These are phyloP conservation scores for Dioscorea cayenensis DNA, from an alignment of 116 monocot genomes.

Conservation along the genomic window DNA sequence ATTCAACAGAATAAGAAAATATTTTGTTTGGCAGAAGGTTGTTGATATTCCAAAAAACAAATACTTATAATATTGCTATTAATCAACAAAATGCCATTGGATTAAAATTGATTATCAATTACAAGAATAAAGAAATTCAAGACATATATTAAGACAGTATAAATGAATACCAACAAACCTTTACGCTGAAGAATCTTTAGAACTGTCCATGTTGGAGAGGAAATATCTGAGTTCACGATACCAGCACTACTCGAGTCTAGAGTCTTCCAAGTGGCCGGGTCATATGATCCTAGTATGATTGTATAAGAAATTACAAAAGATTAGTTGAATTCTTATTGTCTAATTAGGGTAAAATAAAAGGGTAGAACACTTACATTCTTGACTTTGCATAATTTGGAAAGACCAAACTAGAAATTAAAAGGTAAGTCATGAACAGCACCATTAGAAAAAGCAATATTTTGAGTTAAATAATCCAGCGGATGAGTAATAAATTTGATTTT, in stretches of 20 bases:
- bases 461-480: background rate
- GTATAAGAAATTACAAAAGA: no score
- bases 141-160: background rate
- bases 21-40: background rate
- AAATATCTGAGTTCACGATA: conserved; percentile 32
- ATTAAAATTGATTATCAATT: background rate
- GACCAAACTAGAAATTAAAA: no score
- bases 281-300: conserved; percentile 11
- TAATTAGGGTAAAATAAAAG: background rate
- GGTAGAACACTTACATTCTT: no score
- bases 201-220: conserved; percentile 33
- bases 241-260: conserved; percentile 49
- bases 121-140: background rate
- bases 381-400: no score
- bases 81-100: background rate
- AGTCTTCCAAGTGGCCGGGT: conserved; percentile 43
- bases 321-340: no score
- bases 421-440: background rate
- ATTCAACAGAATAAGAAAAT: no score
- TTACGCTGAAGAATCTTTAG: conserved; percentile 38
- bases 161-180: conserved; percentile 22
- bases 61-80: background rate
- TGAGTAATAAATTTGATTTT: background rate
- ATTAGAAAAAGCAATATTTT: background rate
- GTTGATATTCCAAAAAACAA: background rate